Evolutionary conservation across 306 rosid species (phyloP), one percentile per base, ranked within the genome.

Genomic region (Glycine soja): DNA sequence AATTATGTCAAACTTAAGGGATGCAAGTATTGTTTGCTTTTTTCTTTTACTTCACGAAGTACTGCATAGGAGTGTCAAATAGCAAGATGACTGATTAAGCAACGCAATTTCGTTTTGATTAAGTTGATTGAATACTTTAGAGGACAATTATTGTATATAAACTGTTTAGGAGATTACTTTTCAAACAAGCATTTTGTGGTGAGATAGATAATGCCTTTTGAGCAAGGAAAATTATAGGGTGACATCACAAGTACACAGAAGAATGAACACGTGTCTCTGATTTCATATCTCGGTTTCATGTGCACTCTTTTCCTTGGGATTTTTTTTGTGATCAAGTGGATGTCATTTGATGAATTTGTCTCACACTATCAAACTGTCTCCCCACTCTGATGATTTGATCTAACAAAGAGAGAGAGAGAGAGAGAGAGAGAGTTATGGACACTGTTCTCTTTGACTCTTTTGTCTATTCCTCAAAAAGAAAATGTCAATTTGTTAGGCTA

Each of bases 361-460:
- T 67, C 57, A 67, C 56, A 19, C 66, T 15, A 10, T 32, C 9
- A 57, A 24, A 57, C 3, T n/a, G 40, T 71, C 78, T 48, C 47
- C 54, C 18, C 47, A 19, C 47, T 47, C 10, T 47, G 4, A 59
- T 80, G 78, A 61, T 72, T 58, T 64, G 6, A 72, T 42, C 8
- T 48, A 15, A 45, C 19, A 45, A 36, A 54, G 40, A 62, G 62
- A 52, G 30, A 76, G 57, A 67, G 59, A n/a, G n/a, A n/a, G n/a
- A n/a, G n/a, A 54, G 40, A 62, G 62, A 52, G 30, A 76, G 57
- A 67, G 59, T 50, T 77, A 24, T 82, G 78, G 67, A 70, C 66
- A 42, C 19, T 13, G 42, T 24, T 24, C 40, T 50, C 65, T 24
- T 1, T 24, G 30, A 24, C 30, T 24, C 30, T 32, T 77, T 71